Evolutionary conservation across 768 basidiomycete species (phyloP), one percentile per base, ranked within the genome.

Genomic region (Termitomyces sp.): DNA sequence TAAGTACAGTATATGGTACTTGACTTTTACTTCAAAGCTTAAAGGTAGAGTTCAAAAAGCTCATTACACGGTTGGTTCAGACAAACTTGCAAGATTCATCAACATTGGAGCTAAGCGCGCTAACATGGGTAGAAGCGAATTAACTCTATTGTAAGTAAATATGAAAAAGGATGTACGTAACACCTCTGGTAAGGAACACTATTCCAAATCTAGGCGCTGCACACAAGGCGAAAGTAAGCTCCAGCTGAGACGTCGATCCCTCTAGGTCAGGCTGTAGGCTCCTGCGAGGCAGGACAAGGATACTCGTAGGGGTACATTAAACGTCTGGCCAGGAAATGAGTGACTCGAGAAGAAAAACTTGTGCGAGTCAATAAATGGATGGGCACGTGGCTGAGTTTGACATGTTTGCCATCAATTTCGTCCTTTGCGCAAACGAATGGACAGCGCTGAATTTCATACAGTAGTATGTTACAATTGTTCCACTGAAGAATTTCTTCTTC

Each of bases 361-460:
- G 26, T 19, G 9, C 23, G 12, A 12, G 31, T 58, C 57, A 56
- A n/a, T 64, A 64, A 55, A 47, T 3, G 23, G 4, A 3, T 8
- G 1, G 17, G 7, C 60, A 61, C 64, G 62, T 64, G 62, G 14
- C 31, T 10, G 2, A 33, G n/a, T 37, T 61, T 63, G 60, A 10
- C 17, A 3, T 63, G 41, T 53, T 63, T 60, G 50, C 11, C 42
- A 35, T 14, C 35, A 47, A 23, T 28, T 33, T 57, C 49, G 21
- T 30, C 30, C 21, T 23, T 23, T 23, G 23, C 2, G 23, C 23
- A 23, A 23, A 23, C 23, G 45, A 11, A 83, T 85, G 78, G 83
- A 85, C 58, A 77, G 75, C 37, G 84, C 82, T 42, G 80, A 84
- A 66, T 86, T 86, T 62, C 84, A 86, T 53, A 81, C 82, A 44